Percentiles rank a stretch among this genome's conserved stretches.
phyloP scores from a whole-genome alignment of 2,329 filamentous ascomycete species.

The Exserohilum turcica region DNA sequence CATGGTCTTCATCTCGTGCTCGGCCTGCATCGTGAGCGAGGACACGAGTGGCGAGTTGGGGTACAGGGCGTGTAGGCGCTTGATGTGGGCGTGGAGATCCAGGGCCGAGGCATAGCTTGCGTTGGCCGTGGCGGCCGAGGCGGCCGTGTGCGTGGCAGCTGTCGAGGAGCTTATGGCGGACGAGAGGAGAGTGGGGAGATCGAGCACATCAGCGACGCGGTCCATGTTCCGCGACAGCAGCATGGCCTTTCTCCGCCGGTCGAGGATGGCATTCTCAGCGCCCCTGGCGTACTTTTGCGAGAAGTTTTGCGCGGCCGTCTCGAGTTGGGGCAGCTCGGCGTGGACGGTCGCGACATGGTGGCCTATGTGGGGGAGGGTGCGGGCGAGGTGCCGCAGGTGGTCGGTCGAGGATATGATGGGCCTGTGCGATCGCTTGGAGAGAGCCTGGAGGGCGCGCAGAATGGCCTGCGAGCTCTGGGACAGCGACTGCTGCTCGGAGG shows the following conservation, averaged over 20 bases:
- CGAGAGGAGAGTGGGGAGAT: slow-evolving; percentile 82
- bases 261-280: slow-evolving; percentile 67
- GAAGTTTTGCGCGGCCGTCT: slow-evolving; percentile 78
- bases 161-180: slow-evolving; percentile 70
- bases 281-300: slow-evolving; percentile 81
- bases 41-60: slow-evolving; percentile 76
- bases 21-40: slow-evolving; percentile 76
- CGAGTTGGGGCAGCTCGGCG: slow-evolving; percentile 75
- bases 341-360: slow-evolving; percentile 70
- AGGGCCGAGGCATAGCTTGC: slow-evolving; percentile 87
- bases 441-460: slow-evolving; percentile 79
- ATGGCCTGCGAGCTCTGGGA: slow-evolving; percentile 79
- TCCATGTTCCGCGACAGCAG: slow-evolving; percentile 86
- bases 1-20: slow-evolving; percentile 86
- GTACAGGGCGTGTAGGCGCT: slow-evolving; percentile 81
- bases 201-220: slow-evolving; percentile 85
- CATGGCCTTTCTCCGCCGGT: slow-evolving; percentile 76
- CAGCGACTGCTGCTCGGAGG: slow-evolving; percentile 78
- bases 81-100: slow-evolving; percentile 92
- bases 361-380: slow-evolving; percentile 73
- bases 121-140: slow-evolving; percentile 47
- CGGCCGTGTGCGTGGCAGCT: slow-evolving; percentile 53
- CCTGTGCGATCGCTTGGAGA: slow-evolving; percentile 88
- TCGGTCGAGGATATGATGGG: slow-evolving; percentile 80
- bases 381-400: slow-evolving; percentile 73